phyloP scores from a whole-genome alignment of 441 rosid genomes.

The Euphorbia corollata region DNA sequence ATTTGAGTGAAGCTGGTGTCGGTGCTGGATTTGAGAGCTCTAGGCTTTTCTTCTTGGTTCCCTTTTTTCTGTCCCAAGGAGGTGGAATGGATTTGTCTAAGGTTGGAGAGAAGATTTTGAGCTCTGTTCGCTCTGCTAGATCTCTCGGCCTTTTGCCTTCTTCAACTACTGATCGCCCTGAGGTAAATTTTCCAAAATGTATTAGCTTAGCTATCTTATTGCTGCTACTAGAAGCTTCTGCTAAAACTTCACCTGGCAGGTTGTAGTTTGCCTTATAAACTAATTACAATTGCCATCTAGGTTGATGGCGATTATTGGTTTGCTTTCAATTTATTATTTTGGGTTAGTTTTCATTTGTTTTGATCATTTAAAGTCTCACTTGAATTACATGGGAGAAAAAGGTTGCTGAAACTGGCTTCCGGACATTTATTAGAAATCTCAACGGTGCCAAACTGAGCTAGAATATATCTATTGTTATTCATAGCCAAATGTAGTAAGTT shows the following conservation, averaged over 20 bases:
- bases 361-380: not conserved
- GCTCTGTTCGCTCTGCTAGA: conserved; percentile 84
- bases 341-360: not conserved
- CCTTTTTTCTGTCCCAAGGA: conserved; percentile 62
- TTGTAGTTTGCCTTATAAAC: not conserved
- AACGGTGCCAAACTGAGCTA: not conserved
- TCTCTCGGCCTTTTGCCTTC: conserved; percentile 81
- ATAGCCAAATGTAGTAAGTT: not conserved
- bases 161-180: conserved; percentile 69
- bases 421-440: not conserved
- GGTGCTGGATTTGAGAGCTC: conserved; percentile 63
- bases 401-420: not conserved
- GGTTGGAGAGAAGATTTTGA: conserved; percentile 80
- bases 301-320: not conserved
- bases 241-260: not conserved
- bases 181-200: conserved; percentile 32
- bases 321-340: not conserved
- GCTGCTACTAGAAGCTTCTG: not conserved
- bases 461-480: not conserved
- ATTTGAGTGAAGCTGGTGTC: conserved; percentile 45
- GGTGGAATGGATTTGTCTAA: conserved; percentile 89
- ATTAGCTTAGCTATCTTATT: not conserved
- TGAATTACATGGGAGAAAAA: not conserved
- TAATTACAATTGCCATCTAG: not conserved
- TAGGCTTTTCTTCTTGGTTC: conserved; percentile 66